Evolutionary conservation across 768 basidiomycete species (phyloP).

Genomic region (Suillus cothurnatus): DNA sequence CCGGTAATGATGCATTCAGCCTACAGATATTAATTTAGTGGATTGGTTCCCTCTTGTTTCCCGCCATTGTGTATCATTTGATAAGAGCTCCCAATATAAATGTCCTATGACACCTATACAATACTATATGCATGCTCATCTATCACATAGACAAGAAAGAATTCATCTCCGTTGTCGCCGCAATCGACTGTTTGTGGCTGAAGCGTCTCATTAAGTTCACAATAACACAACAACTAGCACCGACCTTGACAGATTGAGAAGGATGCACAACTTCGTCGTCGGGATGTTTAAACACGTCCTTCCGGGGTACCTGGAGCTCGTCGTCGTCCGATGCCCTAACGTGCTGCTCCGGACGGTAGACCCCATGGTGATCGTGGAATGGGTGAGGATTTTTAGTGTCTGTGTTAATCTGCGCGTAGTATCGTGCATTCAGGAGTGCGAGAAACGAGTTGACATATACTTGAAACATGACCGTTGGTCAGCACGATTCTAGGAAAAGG

Average conservation of each 20-base stretch:
- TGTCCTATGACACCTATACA: background rate
- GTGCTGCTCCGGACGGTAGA: background rate
- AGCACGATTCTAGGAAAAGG: background rate
- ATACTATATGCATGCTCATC: no score
- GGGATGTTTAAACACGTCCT: background rate
- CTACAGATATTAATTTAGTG: background rate
- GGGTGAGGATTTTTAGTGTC: background rate
- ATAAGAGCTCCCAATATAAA: background rate
- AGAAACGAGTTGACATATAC: background rate
- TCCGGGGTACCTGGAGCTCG: background rate
- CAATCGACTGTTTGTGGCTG: background rate
- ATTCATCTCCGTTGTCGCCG: background rate
- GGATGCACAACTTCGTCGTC: background rate
- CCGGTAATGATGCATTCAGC: background rate
- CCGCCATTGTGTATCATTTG: background rate
- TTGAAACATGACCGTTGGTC: background rate
- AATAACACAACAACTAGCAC: background rate
- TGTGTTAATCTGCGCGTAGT: background rate
- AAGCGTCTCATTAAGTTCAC: background rate
- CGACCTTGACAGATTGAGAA: background rate
- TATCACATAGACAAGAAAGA: background rate
- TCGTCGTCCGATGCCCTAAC: no score
- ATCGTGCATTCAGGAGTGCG: conserved; percentile 1
- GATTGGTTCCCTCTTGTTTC: background rate
- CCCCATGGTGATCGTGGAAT: background rate